Evolutionary conservation across 148 eudicot species (phyloP), one percentile per base, ranked within the genome.

Genomic region (Fallopia convolvulus): DNA sequence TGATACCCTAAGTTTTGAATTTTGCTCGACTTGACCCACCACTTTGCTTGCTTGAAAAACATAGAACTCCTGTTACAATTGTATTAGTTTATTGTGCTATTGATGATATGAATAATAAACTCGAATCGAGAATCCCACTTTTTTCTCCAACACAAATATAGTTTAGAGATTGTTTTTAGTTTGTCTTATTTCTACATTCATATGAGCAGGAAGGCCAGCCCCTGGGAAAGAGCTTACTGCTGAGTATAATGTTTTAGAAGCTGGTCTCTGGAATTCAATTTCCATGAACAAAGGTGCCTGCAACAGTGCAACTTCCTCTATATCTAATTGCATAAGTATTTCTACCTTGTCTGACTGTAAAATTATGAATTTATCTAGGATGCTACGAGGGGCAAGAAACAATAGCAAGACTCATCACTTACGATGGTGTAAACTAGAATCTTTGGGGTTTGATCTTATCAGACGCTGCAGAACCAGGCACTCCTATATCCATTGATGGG

Each of bases 371-470:
- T 36, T 40, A n/a, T 46, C n/a, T 79, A 90, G 94, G 94, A 66
- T 90, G 94, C 75, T 90, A 90, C 46, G 88, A 90, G 81, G 94
- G 94, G 58, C 94, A 90, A 77, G 94, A 90, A 61, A 90, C 94
- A 76, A 85, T 90, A 77, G 81, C 94, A 60, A 85, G 94, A 81
- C 90, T 90, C 65, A 77, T 90, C 68, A 88, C 94, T 46, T 88
- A 90, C 72, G 89, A 90, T 83, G 94, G 94, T 50, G 74, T 90
- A 77, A 90, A 90, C 80, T 91, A 90, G 82, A 86, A 74, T 39
- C 82, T 90, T 60, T 88, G 88, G 89, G 94, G 94, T n/a, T 77
- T 90, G 66, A 81, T 60, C 70, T 76, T 90, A 74, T 84, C 94
- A 36, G 87, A 87, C 10, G 82, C 83, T 65, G 91, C 70, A 63